phyloP scores from a whole-genome alignment of 2,329 filamentous ascomycete species.

The Trichoderma semiorbis region DNA sequence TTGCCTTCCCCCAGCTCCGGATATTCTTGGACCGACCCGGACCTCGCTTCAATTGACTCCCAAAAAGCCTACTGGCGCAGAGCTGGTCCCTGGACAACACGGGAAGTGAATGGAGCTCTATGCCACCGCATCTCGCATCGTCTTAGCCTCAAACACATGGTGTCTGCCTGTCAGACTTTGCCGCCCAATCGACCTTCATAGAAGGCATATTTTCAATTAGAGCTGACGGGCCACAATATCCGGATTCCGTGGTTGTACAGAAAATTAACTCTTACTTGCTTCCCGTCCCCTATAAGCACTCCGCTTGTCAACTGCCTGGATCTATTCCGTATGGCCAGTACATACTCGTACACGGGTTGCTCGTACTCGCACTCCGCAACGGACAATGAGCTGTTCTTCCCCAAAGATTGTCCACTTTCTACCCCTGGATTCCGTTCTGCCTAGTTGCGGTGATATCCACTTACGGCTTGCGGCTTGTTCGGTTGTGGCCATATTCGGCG shows the following conservation, averaged over 20 bases:
- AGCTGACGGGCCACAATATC: conserved; percentile 11
- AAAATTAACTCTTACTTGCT: neutral
- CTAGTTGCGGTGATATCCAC: conserved; percentile 4
- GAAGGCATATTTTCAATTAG: neutral
- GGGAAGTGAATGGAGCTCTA: neutral
- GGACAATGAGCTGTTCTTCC: neutral
- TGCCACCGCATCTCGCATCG: neutral
- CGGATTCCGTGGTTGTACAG: neutral
- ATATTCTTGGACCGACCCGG: neutral
- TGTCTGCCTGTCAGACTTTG: conserved; percentile 5
- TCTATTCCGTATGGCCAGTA: neutral
- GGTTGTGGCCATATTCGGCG: conserved; percentile 7
- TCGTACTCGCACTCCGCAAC: neutral
- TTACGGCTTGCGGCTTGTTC: conserved; percentile 8
- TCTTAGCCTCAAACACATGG: neutral
- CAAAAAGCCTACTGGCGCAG: neutral
- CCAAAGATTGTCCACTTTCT: neutral
- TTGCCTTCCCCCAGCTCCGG: neutral
- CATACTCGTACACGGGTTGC: neutral
- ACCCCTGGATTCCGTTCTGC: neutral
- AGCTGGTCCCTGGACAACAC: neutral
- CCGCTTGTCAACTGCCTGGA: neutral
- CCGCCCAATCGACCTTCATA: neutral
- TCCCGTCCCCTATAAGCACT: neutral
- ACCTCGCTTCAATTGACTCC: neutral